A percentile compares a stretch with the other conserved stretches of the same genome.
phyloP scores from a whole-genome alignment of 192 early-diverging fungal genomes.

The Coemansia sp. region DNA sequence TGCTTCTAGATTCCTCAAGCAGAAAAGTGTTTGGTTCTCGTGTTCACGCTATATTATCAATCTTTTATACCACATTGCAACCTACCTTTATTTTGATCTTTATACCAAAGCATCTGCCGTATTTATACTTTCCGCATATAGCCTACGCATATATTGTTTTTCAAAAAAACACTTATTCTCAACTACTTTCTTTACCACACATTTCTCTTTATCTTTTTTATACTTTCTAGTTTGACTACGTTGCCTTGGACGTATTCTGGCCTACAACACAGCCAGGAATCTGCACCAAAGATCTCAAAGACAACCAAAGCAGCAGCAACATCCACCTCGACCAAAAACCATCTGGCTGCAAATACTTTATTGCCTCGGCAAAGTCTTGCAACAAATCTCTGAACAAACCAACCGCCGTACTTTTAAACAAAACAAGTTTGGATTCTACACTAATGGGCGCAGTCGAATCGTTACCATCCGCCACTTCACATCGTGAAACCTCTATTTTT shows the following conservation, averaged over 20 bases:
- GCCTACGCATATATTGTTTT: too few relatives aligned
- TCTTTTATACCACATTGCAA: too few relatives aligned
- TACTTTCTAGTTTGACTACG: slow-evolving; percentile 6
- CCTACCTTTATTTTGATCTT: too few relatives aligned
- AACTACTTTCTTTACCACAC: neutral
- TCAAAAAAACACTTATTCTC: too few relatives aligned
- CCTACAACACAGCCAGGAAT: neutral
- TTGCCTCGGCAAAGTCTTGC: neutral
- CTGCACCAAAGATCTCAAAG: neutral
- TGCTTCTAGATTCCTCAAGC: neutral
- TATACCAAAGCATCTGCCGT: too few relatives aligned
- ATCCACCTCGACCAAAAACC: neutral
- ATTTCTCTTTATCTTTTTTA: neutral
- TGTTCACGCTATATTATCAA: too few relatives aligned
- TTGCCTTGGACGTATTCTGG: slow-evolving; percentile 3
- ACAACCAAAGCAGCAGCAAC: neutral
- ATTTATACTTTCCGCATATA: too few relatives aligned
- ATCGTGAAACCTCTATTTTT: slow-evolving; percentile 8
- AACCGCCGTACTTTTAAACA: too few relatives aligned
- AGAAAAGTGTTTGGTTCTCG: too few relatives aligned
- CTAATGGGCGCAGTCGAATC: slow-evolving; percentile 43
- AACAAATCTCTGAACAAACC: too few relatives aligned
- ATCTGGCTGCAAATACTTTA: neutral
- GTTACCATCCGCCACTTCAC: slow-evolving; percentile 16
- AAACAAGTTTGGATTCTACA: neutral